Evolutionary conservation across 768 basidiomycete species (phyloP).

Genomic region (Kwoniella shandongensis): DNA sequence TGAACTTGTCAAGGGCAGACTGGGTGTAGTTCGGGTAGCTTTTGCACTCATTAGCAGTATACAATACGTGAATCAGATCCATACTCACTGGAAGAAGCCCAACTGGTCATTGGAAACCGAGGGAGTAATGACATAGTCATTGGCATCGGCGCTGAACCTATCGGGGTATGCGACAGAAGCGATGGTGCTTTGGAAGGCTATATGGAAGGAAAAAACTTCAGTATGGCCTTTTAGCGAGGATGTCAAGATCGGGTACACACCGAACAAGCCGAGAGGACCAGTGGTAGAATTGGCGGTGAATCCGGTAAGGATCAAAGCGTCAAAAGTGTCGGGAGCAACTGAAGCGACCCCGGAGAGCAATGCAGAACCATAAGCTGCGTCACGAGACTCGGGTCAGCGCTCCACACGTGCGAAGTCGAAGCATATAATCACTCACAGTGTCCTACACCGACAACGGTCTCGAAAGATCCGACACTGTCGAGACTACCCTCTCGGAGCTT

Average conservation of each 20-base stretch:
- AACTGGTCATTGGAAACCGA: constrained; percentile 27
- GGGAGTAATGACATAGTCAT: constrained; percentile 36
- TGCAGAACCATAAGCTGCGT: constrained; percentile 26
- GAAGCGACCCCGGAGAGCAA: constrained; percentile 20
- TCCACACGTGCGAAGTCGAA: background rate
- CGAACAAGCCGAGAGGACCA: constrained; percentile 30
- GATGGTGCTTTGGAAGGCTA: constrained; percentile 31
- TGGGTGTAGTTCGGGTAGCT: constrained; percentile 39
- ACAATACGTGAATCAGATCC: background rate
- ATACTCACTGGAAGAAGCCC: constrained; percentile 36
- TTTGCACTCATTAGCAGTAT: background rate
- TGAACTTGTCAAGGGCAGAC: constrained; percentile 27
- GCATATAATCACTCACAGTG: constrained; percentile 22
- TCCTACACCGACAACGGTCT: constrained; percentile 35
- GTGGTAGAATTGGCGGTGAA: constrained; percentile 34
- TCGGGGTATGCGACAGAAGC: constrained; percentile 33
- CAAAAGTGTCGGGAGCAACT: constrained; percentile 18
- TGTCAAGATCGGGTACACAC: background rate
- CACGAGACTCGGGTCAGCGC: background rate
- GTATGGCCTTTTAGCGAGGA: background rate
- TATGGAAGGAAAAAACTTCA: background rate
- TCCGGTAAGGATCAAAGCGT: constrained; percentile 37
- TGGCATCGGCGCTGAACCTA: constrained; percentile 26
- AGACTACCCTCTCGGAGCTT: constrained; percentile 26
- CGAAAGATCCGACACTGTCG: constrained; percentile 20